Evolutionary conservation across 805 yeast species (phyloP).

Genomic region (Lachancea fermentati): DNA sequence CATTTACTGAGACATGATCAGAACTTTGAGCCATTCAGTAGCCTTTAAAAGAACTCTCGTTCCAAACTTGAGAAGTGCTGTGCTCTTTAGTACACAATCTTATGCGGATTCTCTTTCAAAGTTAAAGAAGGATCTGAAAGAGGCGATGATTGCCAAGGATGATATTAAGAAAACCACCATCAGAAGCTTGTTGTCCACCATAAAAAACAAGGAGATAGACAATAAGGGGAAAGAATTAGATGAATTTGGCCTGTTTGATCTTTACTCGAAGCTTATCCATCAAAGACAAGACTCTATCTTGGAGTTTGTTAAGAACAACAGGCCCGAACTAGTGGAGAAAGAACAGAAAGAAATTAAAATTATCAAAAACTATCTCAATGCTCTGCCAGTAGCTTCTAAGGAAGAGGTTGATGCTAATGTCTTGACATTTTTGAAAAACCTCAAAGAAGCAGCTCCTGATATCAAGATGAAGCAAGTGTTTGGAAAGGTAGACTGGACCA

Average conservation of each 20-base stretch:
- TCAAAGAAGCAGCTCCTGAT: constrained; percentile 20
- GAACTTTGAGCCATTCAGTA: background rate
- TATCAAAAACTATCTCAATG: constrained; percentile 35
- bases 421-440: constrained; percentile 17
- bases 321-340: constrained; percentile 49
- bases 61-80: background rate
- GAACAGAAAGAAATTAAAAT: constrained; percentile 44
- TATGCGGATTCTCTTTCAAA: constrained; percentile 31
- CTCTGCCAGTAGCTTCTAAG: constrained; percentile 45
- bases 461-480: constrained; percentile 31
- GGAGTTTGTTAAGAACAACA: constrained; percentile 41
- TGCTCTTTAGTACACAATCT: constrained; percentile 28
- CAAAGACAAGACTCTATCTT: constrained; percentile 47
- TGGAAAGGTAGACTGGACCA: constrained; percentile 31
- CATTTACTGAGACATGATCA: background rate
- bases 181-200: constrained; percentile 37
- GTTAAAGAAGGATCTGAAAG: constrained; percentile 41
- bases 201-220: constrained; percentile 42
- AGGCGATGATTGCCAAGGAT: constrained; percentile 44
- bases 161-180: constrained; percentile 39
- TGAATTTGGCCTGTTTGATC: constrained; percentile 34
- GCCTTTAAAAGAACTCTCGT: background rate
- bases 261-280: constrained; percentile 39
- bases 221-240: constrained; percentile 29
- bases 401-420: constrained; percentile 38